These are phyloP conservation scores for Cutaneotrichosporon mucoides DNA, from an alignment of 1,284 basidiomycete species.

Conservation along the genomic window DNA sequence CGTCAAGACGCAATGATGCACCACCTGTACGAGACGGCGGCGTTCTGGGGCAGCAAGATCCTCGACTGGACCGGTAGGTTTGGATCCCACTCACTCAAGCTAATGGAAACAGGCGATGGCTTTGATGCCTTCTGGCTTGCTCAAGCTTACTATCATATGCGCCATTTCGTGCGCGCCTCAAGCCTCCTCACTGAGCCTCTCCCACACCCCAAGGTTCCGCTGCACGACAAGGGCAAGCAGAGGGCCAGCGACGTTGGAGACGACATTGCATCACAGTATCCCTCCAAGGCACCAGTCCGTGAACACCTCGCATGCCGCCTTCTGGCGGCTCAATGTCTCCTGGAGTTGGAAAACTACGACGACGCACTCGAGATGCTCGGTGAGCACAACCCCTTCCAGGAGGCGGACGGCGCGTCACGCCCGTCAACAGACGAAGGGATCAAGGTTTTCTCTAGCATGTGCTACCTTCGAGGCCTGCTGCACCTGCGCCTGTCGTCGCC, in stretches of 20 bases:
- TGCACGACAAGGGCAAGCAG: constrained; percentile 15
- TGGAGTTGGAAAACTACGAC: constrained; percentile 86
- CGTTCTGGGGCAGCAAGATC: constrained; percentile 98
- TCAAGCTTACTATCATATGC: constrained; percentile 91
- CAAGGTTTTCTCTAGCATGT: constrained; percentile 95
- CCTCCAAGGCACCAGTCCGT: constrained; percentile 56
- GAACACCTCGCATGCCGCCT: constrained; percentile 89
- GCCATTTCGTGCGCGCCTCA: constrained; percentile 92
- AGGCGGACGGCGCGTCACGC: background rate
- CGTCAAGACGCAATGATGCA: constrained; percentile 96
- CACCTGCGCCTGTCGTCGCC: constrained; percentile 90
- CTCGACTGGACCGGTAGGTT: constrained; percentile 83
- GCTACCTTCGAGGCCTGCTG: constrained; percentile 83
- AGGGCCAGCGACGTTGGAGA: constrained; percentile 13
- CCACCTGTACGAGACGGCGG: constrained; percentile 94
- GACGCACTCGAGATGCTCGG: constrained; percentile 93
- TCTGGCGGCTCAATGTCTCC: constrained; percentile 89
- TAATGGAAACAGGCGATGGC: constrained; percentile 63
- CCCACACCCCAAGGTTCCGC: background rate
- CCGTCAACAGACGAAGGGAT: constrained; percentile 55
- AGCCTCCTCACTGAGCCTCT: constrained; percentile 75
- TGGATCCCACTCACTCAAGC: background rate
- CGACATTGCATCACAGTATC: background rate
- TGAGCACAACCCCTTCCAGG: constrained; percentile 76
- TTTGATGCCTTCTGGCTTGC: constrained; percentile 99